phyloP scores from a whole-genome alignment of 163 green algal species.

The Chlorella variabilis region DNA sequence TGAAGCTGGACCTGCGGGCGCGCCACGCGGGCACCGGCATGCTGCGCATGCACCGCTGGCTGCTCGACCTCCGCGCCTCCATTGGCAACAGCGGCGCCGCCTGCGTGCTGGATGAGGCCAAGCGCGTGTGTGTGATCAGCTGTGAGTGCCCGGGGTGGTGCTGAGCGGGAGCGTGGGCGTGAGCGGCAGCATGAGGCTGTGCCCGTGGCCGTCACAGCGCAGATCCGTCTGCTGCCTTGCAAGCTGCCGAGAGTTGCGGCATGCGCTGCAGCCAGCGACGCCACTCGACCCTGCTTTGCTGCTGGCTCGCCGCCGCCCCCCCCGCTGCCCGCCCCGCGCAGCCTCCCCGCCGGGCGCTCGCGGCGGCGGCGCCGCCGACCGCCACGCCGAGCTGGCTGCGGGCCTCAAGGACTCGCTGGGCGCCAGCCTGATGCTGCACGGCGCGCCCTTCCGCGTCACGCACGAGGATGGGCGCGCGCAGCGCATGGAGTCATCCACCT shows the following conservation, averaged over 20 bases:
- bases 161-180: too few species aligned
- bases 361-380: too few species aligned
- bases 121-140: slow-evolving; percentile 5
- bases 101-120: slow-evolving; percentile 17
- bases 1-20: slow-evolving; percentile 49
- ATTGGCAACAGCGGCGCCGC: slow-evolving; percentile 26
- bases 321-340: too few species aligned
- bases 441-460: slow-evolving; percentile 22
- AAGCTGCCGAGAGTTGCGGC: too few species aligned
- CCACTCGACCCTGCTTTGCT: too few species aligned
- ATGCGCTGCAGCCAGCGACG: too few species aligned
- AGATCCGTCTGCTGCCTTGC: too few species aligned
- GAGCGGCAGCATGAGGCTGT: too few species aligned
- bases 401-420: slow-evolving; percentile 24
- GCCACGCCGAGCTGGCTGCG: background rate
- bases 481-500: slow-evolving; percentile 4
- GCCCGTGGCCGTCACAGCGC: too few species aligned
- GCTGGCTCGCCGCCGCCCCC: too few species aligned
- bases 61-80: slow-evolving; percentile 12
- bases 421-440: slow-evolving; percentile 12
- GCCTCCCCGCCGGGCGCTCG: too few species aligned
- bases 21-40: slow-evolving; percentile 45
- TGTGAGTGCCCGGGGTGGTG: too few species aligned
- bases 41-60: slow-evolving; percentile 48
- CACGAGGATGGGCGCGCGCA: background rate